Percentiles rank a stretch among this genome's conserved stretches.
These are phyloP conservation scores for Pisolithus microcarpus DNA, from an alignment of 768 basidiomycete species.

Conservation along the genomic window DNA sequence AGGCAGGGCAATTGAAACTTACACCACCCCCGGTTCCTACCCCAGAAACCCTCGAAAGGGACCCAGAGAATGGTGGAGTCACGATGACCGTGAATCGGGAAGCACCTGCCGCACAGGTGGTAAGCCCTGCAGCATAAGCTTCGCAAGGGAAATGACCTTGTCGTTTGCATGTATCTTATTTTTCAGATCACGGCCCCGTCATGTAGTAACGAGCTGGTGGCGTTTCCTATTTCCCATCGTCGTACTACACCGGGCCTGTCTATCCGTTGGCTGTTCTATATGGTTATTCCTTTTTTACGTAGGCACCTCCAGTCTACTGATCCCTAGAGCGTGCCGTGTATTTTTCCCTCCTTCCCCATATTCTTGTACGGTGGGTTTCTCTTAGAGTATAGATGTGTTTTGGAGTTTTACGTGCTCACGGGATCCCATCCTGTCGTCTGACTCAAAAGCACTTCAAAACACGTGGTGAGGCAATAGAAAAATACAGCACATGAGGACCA, in stretches of 20 bases:
- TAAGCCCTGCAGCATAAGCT: slow-evolving; percentile 28
- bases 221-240: slow-evolving; percentile 19
- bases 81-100: slow-evolving; percentile 33
- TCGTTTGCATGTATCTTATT: slow-evolving; percentile 4
- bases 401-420: background rate
- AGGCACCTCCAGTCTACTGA: slow-evolving; percentile 15
- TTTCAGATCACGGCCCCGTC: slow-evolving; percentile 19
- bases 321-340: slow-evolving; percentile 21
- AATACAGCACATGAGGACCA: background rate
- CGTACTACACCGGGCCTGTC: slow-evolving; percentile 16
- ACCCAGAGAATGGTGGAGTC: slow-evolving; percentile 29
- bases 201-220: slow-evolving; percentile 5
- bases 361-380: slow-evolving; percentile 11
- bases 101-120: slow-evolving; percentile 28
- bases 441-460: background rate
- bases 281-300: slow-evolving; percentile 33
- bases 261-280: slow-evolving; percentile 31
- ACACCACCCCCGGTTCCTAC: no score
- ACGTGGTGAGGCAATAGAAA: background rate
- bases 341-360: slow-evolving; percentile 6
- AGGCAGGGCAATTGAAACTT: no score
- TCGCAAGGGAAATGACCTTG: slow-evolving; percentile 23
- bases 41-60: slow-evolving; percentile 12
- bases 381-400: background rate
- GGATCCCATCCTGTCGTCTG: background rate